Conservation (phyloP, 2,329 filamentous ascomycete species). For the Aspergillus fumigatiaffinis region DNA sequence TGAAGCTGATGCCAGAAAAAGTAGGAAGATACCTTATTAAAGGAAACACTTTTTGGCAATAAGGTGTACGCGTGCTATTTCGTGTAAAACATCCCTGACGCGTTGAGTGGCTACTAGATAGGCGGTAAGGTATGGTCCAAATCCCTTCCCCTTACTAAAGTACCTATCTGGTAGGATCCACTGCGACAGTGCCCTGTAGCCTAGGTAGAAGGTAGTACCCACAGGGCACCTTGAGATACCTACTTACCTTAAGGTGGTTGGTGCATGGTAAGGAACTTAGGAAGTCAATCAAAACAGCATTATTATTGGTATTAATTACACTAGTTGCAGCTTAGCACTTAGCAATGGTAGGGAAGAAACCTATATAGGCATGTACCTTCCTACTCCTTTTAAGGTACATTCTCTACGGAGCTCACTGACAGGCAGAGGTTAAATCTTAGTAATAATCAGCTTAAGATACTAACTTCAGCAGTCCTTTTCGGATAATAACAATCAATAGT, state of each 20-base stretch:
- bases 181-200: too few species aligned
- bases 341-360: too few species aligned
- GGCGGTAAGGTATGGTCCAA: neutral
- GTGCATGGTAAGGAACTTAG: too few species aligned
- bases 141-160: neutral
- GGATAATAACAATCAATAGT: neutral
- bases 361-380: too few species aligned
- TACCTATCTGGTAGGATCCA: too few species aligned
- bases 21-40: neutral
- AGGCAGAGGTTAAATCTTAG: neutral
- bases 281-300: too few species aligned
- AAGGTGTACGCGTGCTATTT: neutral
- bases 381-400: neutral
- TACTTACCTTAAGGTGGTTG: too few species aligned
- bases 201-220: too few species aligned
- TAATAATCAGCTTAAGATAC: neutral
- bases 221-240: too few species aligned
- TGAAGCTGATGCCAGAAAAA: neutral
- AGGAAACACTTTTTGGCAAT: neutral
- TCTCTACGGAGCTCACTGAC: neutral
- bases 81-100: neutral
- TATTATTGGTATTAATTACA: neutral
- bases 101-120: neutral
- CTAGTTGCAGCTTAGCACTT: too few species aligned
- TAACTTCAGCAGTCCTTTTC: neutral